phyloP scores from a whole-genome alignment of 331 rosid species.

The Pyracantha coccinea region DNA sequence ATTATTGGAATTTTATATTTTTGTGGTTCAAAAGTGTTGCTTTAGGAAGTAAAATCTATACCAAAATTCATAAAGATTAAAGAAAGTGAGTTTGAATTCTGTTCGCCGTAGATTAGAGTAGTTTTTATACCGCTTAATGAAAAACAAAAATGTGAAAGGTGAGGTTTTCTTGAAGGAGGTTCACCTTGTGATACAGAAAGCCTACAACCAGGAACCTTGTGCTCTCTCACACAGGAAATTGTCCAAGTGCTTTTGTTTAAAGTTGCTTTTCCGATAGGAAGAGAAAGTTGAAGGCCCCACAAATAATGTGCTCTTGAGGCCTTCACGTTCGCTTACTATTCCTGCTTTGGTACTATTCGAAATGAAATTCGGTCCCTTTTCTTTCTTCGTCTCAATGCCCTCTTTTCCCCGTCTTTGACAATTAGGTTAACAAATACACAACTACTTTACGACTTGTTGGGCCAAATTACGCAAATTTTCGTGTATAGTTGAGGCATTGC shows the following conservation, averaged over 20 bases:
- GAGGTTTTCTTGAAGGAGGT: neutral
- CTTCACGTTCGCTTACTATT: neutral
- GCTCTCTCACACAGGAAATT: neutral
- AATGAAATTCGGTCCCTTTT: neutral
- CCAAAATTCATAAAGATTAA: neutral
- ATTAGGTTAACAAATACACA: neutral
- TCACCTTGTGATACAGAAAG: neutral
- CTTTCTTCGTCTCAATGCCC: too few relatives aligned
- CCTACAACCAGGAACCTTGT: neutral
- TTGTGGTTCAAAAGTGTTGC: neutral
- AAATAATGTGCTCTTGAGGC: neutral
- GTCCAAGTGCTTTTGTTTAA: neutral
- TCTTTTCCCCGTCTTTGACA: neutral
- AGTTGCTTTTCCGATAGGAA: neutral
- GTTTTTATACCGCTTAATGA: too few relatives aligned
- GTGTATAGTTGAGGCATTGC: neutral
- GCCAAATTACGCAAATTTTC: neutral
- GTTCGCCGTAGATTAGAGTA: too few relatives aligned
- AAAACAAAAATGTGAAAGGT: neutral
- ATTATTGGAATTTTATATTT: neutral
- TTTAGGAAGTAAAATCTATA: neutral
- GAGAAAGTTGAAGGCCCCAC: neutral
- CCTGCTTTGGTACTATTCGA: neutral
- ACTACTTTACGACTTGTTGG: neutral
- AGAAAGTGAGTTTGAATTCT: neutral